Conservation (phyloP, 345 rosid species). For the Eucalyptus globulus region DNA sequence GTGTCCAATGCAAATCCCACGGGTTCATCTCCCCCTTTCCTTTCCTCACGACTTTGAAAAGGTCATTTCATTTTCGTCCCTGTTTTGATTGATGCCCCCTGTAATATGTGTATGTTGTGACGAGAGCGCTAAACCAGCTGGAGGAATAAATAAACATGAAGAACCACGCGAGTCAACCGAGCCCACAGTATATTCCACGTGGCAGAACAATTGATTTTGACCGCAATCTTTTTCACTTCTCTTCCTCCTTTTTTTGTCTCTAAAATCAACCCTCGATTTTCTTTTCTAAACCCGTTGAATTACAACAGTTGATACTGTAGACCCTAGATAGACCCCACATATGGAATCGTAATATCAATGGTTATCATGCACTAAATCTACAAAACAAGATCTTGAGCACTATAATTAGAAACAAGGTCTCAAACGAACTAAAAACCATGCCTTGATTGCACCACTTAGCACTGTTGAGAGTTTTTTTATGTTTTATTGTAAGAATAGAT, state of each 20-base stretch:
- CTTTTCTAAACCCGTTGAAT: neutral
- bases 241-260: neutral
- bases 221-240: neutral
- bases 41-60: neutral
- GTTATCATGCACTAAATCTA: neutral
- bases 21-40: neutral
- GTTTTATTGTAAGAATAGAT: neutral
- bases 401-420: neutral
- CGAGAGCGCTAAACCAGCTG: neutral
- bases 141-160: neutral
- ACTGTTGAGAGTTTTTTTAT: neutral
- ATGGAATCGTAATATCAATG: neutral
- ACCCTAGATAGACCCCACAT: neutral
- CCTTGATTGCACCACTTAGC: neutral
- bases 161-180: neutral
- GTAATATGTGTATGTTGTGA: neutral
- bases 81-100: neutral
- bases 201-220: slow-evolving; percentile 10
- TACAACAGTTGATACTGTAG: neutral
- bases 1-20: neutral
- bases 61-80: neutral
- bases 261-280: neutral
- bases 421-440: neutral
- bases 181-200: neutral
- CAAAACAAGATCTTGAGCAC: neutral